phyloP scores from a whole-genome alignment of 495 filamentous ascomycete species.

The Bacidia gigantensis region DNA sequence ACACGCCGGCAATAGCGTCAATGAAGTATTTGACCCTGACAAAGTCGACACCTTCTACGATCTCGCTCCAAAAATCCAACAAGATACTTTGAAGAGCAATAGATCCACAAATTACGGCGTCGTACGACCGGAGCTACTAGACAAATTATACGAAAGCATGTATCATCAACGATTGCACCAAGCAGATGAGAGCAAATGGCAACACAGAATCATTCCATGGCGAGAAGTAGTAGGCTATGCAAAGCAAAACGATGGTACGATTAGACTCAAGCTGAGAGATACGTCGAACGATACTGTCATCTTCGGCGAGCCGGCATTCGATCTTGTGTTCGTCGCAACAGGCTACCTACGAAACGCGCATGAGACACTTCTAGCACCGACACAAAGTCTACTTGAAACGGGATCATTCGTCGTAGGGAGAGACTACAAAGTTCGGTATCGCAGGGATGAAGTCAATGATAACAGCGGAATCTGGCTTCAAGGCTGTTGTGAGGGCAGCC shows the following conservation, averaged over 20 bases:
- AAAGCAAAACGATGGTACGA: constrained; percentile 26
- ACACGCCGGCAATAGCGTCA: constrained; percentile 54
- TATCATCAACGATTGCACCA: constrained; percentile 70
- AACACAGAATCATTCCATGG: constrained; percentile 59
- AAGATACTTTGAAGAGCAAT: constrained; percentile 47
- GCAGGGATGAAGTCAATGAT: constrained; percentile 43
- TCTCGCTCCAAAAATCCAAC: constrained; percentile 45
- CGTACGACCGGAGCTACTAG: constrained; percentile 74
- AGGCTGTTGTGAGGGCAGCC: constrained; percentile 84
- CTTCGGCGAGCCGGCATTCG: constrained; percentile 39
- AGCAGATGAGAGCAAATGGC: constrained; percentile 58
- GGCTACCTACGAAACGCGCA: constrained; percentile 74
- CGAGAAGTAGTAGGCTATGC: constrained; percentile 48
- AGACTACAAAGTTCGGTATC: constrained; percentile 63
- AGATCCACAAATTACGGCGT: constrained; percentile 87
- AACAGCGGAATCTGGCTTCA: constrained; percentile 80
- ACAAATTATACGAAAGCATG: constrained; percentile 69
- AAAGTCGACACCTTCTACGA: constrained; percentile 61
- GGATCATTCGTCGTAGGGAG: constrained; percentile 35
- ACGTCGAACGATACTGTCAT: constrained; percentile 20
- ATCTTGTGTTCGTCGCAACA: constrained; percentile 76
- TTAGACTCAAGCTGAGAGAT: constrained; percentile 24
- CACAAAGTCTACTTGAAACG: constrained; percentile 47
- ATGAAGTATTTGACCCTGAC: constrained; percentile 87
- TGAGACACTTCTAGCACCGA: constrained; percentile 54